Evolutionary conservation across 768 basidiomycete genomes (phyloP).

Genomic region (Suillus spraguei): DNA sequence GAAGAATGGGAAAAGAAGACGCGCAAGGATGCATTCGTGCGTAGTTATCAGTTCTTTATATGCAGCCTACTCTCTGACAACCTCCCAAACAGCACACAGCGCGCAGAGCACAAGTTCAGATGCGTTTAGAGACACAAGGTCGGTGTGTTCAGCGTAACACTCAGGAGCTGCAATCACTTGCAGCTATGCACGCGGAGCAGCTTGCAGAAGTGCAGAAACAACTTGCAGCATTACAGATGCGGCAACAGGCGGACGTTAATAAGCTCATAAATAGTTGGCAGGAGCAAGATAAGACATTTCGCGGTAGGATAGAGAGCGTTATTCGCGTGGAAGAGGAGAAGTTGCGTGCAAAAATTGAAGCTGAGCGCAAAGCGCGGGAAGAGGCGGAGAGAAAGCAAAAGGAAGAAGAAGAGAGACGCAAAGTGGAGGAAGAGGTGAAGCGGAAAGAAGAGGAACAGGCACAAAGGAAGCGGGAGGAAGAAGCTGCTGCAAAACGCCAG

Average conservation of each 20-base stretch:
- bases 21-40: conserved; percentile 48
- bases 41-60: conserved; percentile 16
- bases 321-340: conserved; percentile 70
- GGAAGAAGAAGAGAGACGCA: conserved; percentile 50
- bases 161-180: conserved; percentile 33
- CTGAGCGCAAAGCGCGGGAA: conserved; percentile 52
- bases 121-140: conserved; percentile 23
- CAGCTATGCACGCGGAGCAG: conserved; percentile 49
- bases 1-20: conserved; percentile 55
- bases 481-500: conserved; percentile 32
- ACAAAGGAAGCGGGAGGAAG: conserved; percentile 35
- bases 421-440: conserved; percentile 46
- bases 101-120: conserved; percentile 32
- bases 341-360: conserved; percentile 50
- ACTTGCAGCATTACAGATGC: conserved; percentile 45
- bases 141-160: conserved; percentile 13
- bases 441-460: conserved; percentile 45
- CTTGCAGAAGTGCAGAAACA: conserved; percentile 50
- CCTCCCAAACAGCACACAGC: conserved; percentile 37
- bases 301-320: conserved; percentile 60
- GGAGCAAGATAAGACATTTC: conserved; percentile 44
- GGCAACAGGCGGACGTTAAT: conserved; percentile 49
- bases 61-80: conserved; percentile 1
- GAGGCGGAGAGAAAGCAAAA: conserved; percentile 49
- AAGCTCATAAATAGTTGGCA: conserved; percentile 48